Evolutionary conservation across 2,329 filamentous ascomycete genomes (phyloP).

Genomic region (Colletotrichum somersetense): DNA sequence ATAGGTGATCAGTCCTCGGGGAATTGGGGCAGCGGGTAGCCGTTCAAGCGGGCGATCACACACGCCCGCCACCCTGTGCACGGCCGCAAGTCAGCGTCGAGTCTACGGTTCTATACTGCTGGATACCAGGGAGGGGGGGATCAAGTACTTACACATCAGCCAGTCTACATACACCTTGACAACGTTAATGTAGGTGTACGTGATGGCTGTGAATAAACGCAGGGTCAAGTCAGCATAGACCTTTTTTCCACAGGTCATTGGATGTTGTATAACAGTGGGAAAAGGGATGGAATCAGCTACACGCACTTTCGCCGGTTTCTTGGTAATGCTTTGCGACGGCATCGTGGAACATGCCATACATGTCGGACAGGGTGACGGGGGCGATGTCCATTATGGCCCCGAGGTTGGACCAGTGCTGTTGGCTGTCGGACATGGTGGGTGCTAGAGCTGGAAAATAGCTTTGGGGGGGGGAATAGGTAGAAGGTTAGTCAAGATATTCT

Average conservation of each 20-base stretch:
- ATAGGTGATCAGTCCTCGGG: background rate
- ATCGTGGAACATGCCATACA: background rate
- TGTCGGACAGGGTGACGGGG: background rate
- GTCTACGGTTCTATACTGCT: background rate
- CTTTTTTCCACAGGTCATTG: background rate
- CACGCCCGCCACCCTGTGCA: background rate
- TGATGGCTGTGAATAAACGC: background rate
- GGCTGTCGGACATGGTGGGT: background rate
- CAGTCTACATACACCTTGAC: background rate
- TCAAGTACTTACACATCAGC: background rate
- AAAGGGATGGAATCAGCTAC: background rate
- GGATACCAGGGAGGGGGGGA: background rate
- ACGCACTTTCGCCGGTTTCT: background rate
- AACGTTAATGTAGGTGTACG: background rate
- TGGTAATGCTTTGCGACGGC: background rate
- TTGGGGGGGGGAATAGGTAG: too few relatives aligned
- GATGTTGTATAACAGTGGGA: too few relatives aligned
- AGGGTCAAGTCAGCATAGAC: background rate
- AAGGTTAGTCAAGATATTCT: background rate
- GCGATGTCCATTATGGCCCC: background rate
- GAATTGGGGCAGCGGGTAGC: background rate
- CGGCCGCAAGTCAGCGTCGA: background rate
- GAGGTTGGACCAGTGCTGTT: background rate
- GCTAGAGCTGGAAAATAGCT: background rate
- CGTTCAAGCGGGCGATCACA: background rate